Evolutionary conservation across 345 rosid species (phyloP).

Genomic region (Viola odorata): DNA sequence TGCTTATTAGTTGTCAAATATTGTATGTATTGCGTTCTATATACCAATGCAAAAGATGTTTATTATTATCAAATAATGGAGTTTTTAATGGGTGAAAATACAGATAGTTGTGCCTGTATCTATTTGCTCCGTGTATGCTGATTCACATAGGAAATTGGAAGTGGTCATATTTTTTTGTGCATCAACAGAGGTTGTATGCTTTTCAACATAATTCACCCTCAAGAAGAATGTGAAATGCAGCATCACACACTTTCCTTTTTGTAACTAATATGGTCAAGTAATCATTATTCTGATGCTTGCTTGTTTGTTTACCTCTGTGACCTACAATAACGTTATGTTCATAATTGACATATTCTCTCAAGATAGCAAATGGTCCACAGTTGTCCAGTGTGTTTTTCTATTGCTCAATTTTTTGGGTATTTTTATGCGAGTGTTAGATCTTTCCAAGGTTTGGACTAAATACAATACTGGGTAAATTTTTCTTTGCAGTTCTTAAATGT

Average conservation of each 20-base stretch:
- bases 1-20: background rate
- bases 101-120: background rate
- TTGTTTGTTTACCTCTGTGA: no score
- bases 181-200: background rate
- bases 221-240: no score
- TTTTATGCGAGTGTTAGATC: background rate
- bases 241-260: background rate
- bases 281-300: background rate
- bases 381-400: background rate
- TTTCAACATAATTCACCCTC: no score
- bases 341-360: background rate
- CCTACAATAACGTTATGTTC: background rate
- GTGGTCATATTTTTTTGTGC: background rate
- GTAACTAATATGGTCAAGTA: background rate
- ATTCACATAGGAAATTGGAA: background rate
- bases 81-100: background rate
- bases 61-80: background rate
- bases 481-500: slow-evolving; percentile 77
- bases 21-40: background rate
- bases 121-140: background rate
- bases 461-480: slow-evolving; percentile 13
- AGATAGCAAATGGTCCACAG: slow-evolving; percentile 2
- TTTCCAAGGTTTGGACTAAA: background rate
- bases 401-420: slow-evolving; percentile 1
- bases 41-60: background rate